Conservation (phyloP, 768 basidiomycete genomes). For the Mycena albidolilacea region DNA sequence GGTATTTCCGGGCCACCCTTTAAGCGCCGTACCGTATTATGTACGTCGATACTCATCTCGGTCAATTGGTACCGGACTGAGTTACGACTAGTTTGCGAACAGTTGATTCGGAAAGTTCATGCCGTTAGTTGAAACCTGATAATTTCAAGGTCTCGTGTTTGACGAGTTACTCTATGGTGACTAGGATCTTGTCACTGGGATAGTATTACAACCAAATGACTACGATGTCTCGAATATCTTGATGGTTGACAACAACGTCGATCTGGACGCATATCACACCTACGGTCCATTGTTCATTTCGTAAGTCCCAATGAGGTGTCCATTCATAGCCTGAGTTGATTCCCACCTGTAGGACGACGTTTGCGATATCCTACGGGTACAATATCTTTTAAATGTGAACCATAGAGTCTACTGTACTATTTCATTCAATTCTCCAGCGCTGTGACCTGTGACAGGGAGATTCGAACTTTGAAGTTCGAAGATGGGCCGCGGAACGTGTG, state of each 20-base stretch:
- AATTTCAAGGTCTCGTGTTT: neutral
- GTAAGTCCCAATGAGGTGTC: slow-evolving; percentile 1
- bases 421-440: slow-evolving; percentile 89
- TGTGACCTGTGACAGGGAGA: too few relatives aligned
- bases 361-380: slow-evolving; percentile 44
- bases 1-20: too few relatives aligned
- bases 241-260: slow-evolving; percentile 67
- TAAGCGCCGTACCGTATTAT: too few relatives aligned
- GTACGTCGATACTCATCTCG: slow-evolving; percentile 33
- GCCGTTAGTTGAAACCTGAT: slow-evolving; percentile 56
- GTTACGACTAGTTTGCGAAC: slow-evolving; percentile 67
- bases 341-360: slow-evolving; percentile 45
- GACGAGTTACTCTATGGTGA: neutral
- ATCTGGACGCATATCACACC: slow-evolving; percentile 62
- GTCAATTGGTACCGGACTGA: neutral
- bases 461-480: too few relatives aligned
- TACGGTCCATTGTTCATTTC: slow-evolving; percentile 33
- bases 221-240: slow-evolving; percentile 76
- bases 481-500: slow-evolving; percentile 55
- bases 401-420: slow-evolving; percentile 77
- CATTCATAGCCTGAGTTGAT: neutral
- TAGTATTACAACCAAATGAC: slow-evolving; percentile 76
- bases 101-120: slow-evolving; percentile 70
- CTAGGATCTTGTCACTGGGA: slow-evolving; percentile 28
- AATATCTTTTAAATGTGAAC: slow-evolving; percentile 67